Percentiles rank a stretch among this genome's conserved stretches.
phyloP scores from a whole-genome alignment of 192 early-diverging fungal species.

The Phycomyces nitens region DNA sequence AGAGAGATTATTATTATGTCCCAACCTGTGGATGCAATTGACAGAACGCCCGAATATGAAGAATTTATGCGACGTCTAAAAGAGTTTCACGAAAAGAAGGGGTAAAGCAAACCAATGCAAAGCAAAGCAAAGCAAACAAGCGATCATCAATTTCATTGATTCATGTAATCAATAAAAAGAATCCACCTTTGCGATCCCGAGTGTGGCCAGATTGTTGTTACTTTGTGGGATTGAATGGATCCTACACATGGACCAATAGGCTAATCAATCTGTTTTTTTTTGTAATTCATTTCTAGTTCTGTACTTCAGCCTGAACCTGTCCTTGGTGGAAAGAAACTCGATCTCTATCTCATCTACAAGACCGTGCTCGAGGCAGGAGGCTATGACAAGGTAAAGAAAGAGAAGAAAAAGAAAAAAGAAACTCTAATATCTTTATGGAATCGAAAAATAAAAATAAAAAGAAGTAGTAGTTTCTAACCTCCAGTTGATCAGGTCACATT shows the following conservation, averaged over 20 bases:
- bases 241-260: background rate
- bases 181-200: too few species aligned
- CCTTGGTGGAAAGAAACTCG: conserved; percentile 73
- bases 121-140: too few species aligned
- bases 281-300: conserved; percentile 37
- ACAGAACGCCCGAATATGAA: conserved; percentile 67
- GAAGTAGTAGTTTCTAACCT: too few species aligned
- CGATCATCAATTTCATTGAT: too few species aligned
- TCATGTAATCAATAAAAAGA: background rate
- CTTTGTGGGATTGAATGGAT: too few species aligned
- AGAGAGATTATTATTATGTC: too few species aligned
- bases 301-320: conserved; percentile 62
- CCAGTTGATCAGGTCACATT: conserved; percentile 50
- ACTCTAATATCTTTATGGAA: too few species aligned
- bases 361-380: conserved; percentile 64
- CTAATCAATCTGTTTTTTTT: background rate
- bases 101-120: conserved; percentile 58
- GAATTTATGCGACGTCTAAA: conserved; percentile 65
- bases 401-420: background rate
- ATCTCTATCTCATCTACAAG: conserved; percentile 60
- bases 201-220: too few species aligned
- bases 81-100: conserved; percentile 63
- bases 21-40: conserved; percentile 58
- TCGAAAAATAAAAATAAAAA: too few species aligned
- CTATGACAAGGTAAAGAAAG: conserved; percentile 59